Evolutionary conservation across 345 rosid species (phyloP).

Genomic region (Litchi chinensis): DNA sequence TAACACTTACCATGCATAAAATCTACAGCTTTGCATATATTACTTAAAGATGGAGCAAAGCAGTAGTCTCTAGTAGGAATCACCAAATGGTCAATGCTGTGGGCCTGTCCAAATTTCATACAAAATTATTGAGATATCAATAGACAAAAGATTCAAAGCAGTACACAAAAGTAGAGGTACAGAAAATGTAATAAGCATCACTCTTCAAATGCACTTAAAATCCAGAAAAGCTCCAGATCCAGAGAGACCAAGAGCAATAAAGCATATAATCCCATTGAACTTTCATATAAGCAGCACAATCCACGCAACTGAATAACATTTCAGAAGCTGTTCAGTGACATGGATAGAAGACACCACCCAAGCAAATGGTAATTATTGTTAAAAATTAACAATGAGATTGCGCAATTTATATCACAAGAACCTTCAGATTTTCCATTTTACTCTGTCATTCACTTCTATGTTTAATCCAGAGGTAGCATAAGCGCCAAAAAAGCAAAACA

Average conservation of each 20-base stretch:
- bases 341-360: background rate
- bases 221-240: background rate
- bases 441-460: background rate
- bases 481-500: background rate
- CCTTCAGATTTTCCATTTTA: background rate
- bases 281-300: background rate
- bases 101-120: conserved; percentile 45
- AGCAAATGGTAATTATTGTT: background rate
- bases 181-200: background rate
- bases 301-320: background rate
- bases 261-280: background rate
- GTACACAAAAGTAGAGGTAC: background rate
- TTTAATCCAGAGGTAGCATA: background rate
- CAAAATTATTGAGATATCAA: background rate
- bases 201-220: background rate
- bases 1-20: conserved; percentile 70
- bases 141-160: background rate
- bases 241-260: background rate
- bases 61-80: conserved; percentile 97
- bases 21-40: conserved; percentile 82
- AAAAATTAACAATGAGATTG: background rate
- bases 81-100: conserved; percentile 86
- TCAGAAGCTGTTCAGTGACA: background rate
- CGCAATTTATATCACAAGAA: background rate
- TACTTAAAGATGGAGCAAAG: conserved; percentile 87